Percentiles rank a stretch among this genome's conserved stretches.
phyloP scores from a whole-genome alignment of 768 basidiomycete species.

The Lentinus brumalis region DNA sequence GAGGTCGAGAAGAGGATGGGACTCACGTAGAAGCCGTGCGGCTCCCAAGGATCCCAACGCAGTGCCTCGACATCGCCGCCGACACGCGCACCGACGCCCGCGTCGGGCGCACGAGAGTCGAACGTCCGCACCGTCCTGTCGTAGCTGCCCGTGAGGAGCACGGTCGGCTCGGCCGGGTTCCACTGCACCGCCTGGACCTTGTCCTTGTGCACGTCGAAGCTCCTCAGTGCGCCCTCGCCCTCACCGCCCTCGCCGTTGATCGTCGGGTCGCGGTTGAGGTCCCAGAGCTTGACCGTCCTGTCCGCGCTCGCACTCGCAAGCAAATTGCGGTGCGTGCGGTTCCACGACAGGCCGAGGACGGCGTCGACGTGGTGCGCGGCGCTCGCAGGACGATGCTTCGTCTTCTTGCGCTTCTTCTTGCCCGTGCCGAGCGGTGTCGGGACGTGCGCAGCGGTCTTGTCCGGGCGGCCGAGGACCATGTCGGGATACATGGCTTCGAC shows the following conservation, averaged over 20 bases:
- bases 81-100: slow-evolving; percentile 81
- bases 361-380: slow-evolving; percentile 88
- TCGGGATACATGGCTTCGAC: slow-evolving; percentile 94
- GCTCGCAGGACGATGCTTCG: slow-evolving; percentile 61
- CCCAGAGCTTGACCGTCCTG: slow-evolving; percentile 96
- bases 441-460: slow-evolving; percentile 77
- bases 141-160: slow-evolving; percentile 90
- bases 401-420: slow-evolving; percentile 94
- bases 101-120: slow-evolving; percentile 82
- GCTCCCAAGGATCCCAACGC: slow-evolving; percentile 96
- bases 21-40: slow-evolving; percentile 82
- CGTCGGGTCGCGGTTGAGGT: slow-evolving; percentile 72
- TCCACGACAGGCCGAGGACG: slow-evolving; percentile 93
- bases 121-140: slow-evolving; percentile 95
- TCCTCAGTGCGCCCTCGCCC: slow-evolving; percentile 71
- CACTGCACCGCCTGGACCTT: slow-evolving; percentile 97
- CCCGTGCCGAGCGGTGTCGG: slow-evolving; percentile 85
- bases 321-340: slow-evolving; percentile 83
- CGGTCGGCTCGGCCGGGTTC: slow-evolving; percentile 87
- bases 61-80: slow-evolving; percentile 94
- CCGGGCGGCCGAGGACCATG: slow-evolving; percentile 87
- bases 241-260: slow-evolving; percentile 48
- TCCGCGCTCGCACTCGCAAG: slow-evolving; percentile 93
- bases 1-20: background rate
- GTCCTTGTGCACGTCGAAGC: slow-evolving; percentile 85